These are phyloP conservation scores for Wickerhamiella sorbophila DNA, from an alignment of 805 yeast species.

Conservation along the genomic window DNA sequence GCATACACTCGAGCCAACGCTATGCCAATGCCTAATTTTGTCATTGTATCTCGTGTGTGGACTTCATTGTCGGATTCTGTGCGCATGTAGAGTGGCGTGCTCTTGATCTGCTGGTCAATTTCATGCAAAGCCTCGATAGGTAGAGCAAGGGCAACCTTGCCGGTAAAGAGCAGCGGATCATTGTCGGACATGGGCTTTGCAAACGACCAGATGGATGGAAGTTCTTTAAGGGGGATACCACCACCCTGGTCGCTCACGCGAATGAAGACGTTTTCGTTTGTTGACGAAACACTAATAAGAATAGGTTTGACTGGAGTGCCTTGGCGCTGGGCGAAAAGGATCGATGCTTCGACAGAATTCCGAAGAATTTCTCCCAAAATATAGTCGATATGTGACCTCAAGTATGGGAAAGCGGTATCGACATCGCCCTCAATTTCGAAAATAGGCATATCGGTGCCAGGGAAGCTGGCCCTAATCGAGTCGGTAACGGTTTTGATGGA, in stretches of 20 bases:
- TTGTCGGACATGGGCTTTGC: conserved; percentile 27
- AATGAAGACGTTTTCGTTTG: conserved; percentile 53
- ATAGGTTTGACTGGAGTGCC: conserved; percentile 39
- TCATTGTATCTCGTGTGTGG: conserved; percentile 57
- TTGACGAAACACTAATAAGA: conserved; percentile 56
- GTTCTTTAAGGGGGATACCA: conserved; percentile 50
- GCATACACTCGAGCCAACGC: conserved; percentile 90
- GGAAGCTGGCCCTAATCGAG: conserved; percentile 31
- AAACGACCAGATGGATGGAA: conserved; percentile 72
- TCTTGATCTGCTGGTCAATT: background rate
- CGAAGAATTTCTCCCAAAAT: conserved; percentile 77
- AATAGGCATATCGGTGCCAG: conserved; percentile 53
- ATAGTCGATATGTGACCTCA: conserved; percentile 76
- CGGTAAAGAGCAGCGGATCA: background rate
- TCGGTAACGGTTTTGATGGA: conserved; percentile 23
- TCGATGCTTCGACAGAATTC: conserved; percentile 62
- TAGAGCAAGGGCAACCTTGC: background rate
- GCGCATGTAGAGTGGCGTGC: background rate
- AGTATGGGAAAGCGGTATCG: conserved; percentile 54
- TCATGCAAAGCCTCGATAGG: background rate
- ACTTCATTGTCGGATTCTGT: conserved; percentile 18
- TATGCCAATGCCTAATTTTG: conserved; percentile 71
- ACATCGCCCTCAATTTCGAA: conserved; percentile 59
- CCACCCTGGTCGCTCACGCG: conserved; percentile 86
- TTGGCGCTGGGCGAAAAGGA: background rate